Evolutionary conservation across 495 filamentous ascomycete species (phyloP).

Genomic region (Hypoxylon crocopeplum): DNA sequence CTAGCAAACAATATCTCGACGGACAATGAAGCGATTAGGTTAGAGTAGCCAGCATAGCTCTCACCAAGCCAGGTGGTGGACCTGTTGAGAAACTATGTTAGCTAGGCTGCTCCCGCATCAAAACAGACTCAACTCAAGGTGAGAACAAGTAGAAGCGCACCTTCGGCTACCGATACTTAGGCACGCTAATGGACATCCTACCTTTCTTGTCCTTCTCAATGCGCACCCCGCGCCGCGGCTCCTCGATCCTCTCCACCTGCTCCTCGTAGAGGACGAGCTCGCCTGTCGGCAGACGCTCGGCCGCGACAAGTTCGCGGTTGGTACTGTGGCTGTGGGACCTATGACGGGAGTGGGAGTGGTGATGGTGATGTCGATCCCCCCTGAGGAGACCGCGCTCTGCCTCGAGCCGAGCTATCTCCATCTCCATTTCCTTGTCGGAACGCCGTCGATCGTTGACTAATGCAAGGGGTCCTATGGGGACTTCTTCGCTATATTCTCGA

Average conservation of each 20-base stretch:
- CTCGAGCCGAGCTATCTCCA: slow-evolving; percentile 66
- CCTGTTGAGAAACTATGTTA: slow-evolving; percentile 40
- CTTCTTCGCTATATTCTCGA: slow-evolving; percentile 55
- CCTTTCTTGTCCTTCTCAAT: slow-evolving; percentile 85
- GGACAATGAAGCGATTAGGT: slow-evolving; percentile 57
- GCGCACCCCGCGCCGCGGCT: slow-evolving; percentile 63
- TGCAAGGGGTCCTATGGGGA: slow-evolving; percentile 60
- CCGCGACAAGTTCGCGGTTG: slow-evolving; percentile 52
- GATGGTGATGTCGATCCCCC: slow-evolving; percentile 38
- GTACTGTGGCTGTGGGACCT: slow-evolving; percentile 43
- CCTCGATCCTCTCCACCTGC: slow-evolving; percentile 58
- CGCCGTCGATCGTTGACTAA: slow-evolving; percentile 53
- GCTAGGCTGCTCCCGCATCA: slow-evolving; percentile 4
- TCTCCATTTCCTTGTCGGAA: slow-evolving; percentile 61
- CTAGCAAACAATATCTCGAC: too few species aligned
- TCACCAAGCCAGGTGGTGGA: slow-evolving; percentile 67
- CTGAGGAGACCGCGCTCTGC: slow-evolving; percentile 40
- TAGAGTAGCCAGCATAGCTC: slow-evolving; percentile 78
- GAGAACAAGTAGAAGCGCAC: slow-evolving; percentile 42
- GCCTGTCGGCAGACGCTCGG: slow-evolving; percentile 55
- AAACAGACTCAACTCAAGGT: neutral
- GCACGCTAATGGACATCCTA: slow-evolving; percentile 75
- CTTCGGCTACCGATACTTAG: slow-evolving; percentile 58
- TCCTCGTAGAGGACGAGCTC: slow-evolving; percentile 64
- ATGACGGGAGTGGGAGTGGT: slow-evolving; percentile 29